Conservation (phyloP, 1,284 basidiomycete genomes). For the Inonotus hispidus region DNA sequence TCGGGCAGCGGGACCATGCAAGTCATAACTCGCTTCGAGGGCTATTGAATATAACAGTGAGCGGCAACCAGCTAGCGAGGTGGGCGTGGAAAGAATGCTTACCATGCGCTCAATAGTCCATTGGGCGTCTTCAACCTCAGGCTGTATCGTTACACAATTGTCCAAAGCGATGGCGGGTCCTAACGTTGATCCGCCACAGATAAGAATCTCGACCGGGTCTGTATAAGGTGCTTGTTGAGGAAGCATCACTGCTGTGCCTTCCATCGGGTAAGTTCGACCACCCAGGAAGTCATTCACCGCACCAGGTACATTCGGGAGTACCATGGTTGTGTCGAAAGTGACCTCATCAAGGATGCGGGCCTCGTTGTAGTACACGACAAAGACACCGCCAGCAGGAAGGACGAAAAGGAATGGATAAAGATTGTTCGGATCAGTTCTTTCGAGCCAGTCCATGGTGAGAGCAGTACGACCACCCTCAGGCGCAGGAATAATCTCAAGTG, state of each 20-base stretch:
- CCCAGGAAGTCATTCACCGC: constrained; percentile 68
- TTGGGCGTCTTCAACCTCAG: constrained; percentile 50
- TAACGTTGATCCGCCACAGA: constrained; percentile 71
- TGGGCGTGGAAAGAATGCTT: not conserved
- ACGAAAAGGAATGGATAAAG: constrained; percentile 72
- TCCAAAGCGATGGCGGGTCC: constrained; percentile 53
- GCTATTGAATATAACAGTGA: constrained; percentile 34
- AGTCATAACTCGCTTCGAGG: constrained; percentile 68
- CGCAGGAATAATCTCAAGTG: constrained; percentile 52
- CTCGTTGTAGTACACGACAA: constrained; percentile 72
- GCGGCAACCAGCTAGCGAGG: not conserved
- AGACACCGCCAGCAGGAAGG: constrained; percentile 59
- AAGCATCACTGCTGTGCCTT: constrained; percentile 63
- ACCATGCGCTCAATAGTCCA: constrained; percentile 70
- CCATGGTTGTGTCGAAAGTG: constrained; percentile 53
- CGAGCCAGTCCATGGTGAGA: constrained; percentile 40
- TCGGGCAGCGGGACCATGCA: constrained; percentile 69
- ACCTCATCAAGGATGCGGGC: constrained; percentile 66
- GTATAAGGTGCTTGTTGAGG: constrained; percentile 69
- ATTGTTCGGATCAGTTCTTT: constrained; percentile 68
- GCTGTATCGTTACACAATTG: constrained; percentile 63
- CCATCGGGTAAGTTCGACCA: constrained; percentile 74
- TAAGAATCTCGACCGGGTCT: constrained; percentile 57
- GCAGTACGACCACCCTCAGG: constrained; percentile 38
- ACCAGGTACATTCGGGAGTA: constrained; percentile 67